phyloP scores from a whole-genome alignment of 352 stramenopile genomes.

The Phytophthora sp. region DNA sequence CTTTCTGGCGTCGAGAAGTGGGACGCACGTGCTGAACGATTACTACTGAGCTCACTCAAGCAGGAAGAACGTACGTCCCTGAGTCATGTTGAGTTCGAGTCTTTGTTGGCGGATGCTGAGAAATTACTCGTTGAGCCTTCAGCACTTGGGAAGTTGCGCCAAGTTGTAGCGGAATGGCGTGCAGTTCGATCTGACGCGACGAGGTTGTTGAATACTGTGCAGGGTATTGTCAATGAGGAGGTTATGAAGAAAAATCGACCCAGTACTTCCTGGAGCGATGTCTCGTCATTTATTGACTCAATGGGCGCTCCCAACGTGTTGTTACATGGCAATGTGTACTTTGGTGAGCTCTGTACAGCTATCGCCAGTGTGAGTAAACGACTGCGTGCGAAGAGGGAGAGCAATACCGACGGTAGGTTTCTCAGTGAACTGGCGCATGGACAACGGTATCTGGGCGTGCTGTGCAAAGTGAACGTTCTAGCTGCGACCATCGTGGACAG shows the following conservation, averaged over 20 bases:
- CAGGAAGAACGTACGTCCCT: background rate
- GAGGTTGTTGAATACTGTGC: slow-evolving; percentile 31
- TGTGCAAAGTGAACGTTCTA: slow-evolving; percentile 41
- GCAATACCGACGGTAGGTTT: slow-evolving; percentile 15
- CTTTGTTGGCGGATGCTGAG: slow-evolving; percentile 33
- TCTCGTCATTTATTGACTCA: slow-evolving; percentile 14
- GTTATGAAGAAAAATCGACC: background rate
- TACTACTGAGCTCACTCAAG: slow-evolving; percentile 27
- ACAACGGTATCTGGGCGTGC: slow-evolving; percentile 34
- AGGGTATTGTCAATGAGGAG: slow-evolving; percentile 35
- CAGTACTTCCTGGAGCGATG: slow-evolving; percentile 6
- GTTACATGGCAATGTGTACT: slow-evolving; percentile 33
- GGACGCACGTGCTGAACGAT: slow-evolving; percentile 29
- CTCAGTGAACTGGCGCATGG: slow-evolving; percentile 23
- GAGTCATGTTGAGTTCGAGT: slow-evolving; percentile 26
- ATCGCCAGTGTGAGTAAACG: slow-evolving; percentile 14
- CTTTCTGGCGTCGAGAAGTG: slow-evolving; percentile 33
- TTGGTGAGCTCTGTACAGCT: slow-evolving; percentile 17
- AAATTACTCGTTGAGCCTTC: slow-evolving; percentile 32
- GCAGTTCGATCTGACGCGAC: slow-evolving; percentile 21
- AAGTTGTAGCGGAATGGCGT: slow-evolving; percentile 40
- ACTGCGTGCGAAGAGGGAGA: slow-evolving; percentile 30
- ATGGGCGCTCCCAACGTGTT: slow-evolving; percentile 32
- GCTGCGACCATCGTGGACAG: slow-evolving; percentile 27
- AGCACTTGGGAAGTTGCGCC: slow-evolving; percentile 30